A percentile compares a stretch with the other conserved stretches of the same genome.
phyloP scores from a whole-genome alignment of 352 stramenopile species.

The Phytophthora macrochlamydospora region DNA sequence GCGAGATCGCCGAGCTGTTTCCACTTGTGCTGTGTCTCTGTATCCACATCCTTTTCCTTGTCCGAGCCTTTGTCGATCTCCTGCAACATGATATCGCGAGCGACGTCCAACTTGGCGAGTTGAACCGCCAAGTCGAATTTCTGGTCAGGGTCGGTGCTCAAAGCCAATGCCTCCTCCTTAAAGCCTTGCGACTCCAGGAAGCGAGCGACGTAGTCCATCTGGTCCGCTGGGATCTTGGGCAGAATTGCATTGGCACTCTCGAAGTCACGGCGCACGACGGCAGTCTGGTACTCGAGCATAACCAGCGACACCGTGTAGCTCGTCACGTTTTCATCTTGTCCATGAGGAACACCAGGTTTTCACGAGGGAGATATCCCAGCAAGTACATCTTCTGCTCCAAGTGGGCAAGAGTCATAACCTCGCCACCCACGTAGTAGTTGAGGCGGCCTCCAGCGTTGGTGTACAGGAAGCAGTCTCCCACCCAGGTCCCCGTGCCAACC shows the following conservation, averaged over 20 bases:
- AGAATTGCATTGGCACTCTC: conserved; percentile 97
- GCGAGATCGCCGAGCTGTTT: conserved; percentile 96
- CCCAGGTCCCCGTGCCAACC: conserved; percentile 96
- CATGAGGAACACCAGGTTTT: conserved; percentile 98
- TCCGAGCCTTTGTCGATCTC: conserved; percentile 62
- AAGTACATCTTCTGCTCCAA: conserved; percentile 97
- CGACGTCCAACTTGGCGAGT: conserved; percentile 95
- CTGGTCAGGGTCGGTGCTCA: conserved; percentile 96
- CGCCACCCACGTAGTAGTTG: conserved; percentile 99
- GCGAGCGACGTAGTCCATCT: conserved; percentile 84
- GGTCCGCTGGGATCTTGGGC: conserved; percentile 91
- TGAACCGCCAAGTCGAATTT: conserved; percentile 99
- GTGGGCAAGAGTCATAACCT: conserved; percentile 98
- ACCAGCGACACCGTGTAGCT: conserved; percentile 93
- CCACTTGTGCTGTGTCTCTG: conserved; percentile 97
- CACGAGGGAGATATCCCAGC: conserved; percentile 97
- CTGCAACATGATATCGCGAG: conserved; percentile 93
- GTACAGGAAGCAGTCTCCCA: conserved; percentile 99
- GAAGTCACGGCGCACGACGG: conserved; percentile 98
- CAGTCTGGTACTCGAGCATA: conserved; percentile 99
- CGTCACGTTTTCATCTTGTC: conserved; percentile 97
- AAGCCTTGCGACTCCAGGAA: conserved; percentile 99
- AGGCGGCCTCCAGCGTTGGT: conserved; percentile 93
- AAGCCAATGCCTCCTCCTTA: conserved; percentile 96
- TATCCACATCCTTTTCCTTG: conserved; percentile 88